Evolutionary conservation across 306 rosid genomes (phyloP), one percentile per base, ranked within the genome.

Genomic region (Trifolium dubium): DNA sequence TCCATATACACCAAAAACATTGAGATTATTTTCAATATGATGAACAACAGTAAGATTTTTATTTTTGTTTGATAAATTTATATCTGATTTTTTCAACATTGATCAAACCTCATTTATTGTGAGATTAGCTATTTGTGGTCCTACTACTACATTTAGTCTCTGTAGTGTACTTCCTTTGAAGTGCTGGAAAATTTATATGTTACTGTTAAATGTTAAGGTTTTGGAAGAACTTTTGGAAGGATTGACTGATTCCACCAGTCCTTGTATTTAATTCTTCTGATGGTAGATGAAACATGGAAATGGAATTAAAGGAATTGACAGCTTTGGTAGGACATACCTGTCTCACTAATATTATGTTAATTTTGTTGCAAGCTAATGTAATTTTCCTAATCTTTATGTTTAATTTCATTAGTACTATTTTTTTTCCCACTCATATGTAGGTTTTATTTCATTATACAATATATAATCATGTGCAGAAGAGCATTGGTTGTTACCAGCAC

Each of bases 121-220:
- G 46, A 8, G 29, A 64, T 35, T 61, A 50, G 14, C 13, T 50
- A 66, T 30, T 32, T 43, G 14, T 8, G 46, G 55, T 74, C 10
- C 34, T 75, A 71, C 80, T 74, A 5, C 34, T 75, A 71, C 80
- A 51, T 51, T 62, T 41, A 80, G 37, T 62, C 64, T 43, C 51
- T 50, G 46, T 3, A 46, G 11, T 30, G 76, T 35, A 71, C 69
- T 81, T 54, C 6, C 29, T 54, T 43, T 63, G 70, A 64, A 75
- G 39, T 35, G 51, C 58, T 55, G 64, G 65, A 75, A 75, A 75
- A 63, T 43, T 56, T 75, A 15, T 10, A 19, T 13, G 62, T 61
- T 40, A 40, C 64, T 19, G 60, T 63, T 39, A 40, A 18, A 6
- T 40, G 70, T 41, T 43, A 66, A 29, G 74, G 62, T 47, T 50